These are phyloP conservation scores for Lathyrus sativus DNA, from an alignment of 306 rosid species.

Conservation along the genomic window DNA sequence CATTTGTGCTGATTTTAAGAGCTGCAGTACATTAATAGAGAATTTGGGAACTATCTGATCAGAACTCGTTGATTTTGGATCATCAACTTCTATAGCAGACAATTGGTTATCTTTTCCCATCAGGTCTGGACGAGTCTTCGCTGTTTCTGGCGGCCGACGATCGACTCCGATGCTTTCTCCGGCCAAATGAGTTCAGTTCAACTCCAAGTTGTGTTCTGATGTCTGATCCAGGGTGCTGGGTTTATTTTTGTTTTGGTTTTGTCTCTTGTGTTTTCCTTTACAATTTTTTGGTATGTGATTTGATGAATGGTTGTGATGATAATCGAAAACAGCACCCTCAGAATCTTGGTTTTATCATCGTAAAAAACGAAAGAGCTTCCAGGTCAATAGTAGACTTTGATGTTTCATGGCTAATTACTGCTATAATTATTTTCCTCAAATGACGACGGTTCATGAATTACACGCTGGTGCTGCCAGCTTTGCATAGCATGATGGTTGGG, in stretches of 20 bases:
- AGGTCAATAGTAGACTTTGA: not conserved
- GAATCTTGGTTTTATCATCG: not conserved
- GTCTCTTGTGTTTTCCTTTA: not conserved
- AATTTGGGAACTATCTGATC: slow-evolving; percentile 74
- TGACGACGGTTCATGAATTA: too few relatives aligned
- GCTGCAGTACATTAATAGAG: slow-evolving; percentile 85
- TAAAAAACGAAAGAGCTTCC: not conserved
- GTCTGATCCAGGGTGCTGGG: not conserved
- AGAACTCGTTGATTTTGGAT: slow-evolving; percentile 48
- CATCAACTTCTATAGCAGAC: slow-evolving; percentile 79
- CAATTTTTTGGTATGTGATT: not conserved
- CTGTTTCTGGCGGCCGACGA: not conserved
- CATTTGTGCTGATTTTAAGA: slow-evolving; percentile 93
- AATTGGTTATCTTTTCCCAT: slow-evolving; percentile 61
- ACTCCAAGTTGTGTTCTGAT: not conserved
- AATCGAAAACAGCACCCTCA: not conserved
- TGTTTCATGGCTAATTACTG: not conserved
- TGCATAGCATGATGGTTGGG: too few relatives aligned
- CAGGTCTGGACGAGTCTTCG: slow-evolving; percentile 1
- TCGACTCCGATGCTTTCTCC: not conserved
- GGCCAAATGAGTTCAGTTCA: not conserved
- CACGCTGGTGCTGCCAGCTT: too few relatives aligned
- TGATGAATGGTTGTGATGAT: too few relatives aligned
- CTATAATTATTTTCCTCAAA: not conserved
- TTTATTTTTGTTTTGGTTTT: not conserved